phyloP scores from a whole-genome alignment of 169 alveolate genomes.

The Neospora caninum region DNA sequence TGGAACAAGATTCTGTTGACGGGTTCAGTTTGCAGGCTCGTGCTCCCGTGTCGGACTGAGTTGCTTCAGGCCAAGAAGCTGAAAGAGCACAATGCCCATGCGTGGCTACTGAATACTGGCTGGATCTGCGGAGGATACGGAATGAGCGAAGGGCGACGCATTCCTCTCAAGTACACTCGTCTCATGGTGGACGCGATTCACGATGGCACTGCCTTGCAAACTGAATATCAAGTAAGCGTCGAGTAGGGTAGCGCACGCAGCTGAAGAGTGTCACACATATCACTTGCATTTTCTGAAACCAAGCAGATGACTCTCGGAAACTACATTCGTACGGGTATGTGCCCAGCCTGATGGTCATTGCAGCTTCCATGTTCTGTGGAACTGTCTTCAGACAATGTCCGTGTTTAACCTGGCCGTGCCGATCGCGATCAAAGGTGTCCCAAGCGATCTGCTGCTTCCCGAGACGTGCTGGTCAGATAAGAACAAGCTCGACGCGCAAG shows the following conservation, averaged over 20 bases:
- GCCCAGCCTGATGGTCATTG: neutral
- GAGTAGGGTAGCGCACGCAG: neutral
- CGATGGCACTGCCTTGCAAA: slow-evolving; percentile 73
- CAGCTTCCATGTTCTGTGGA: neutral
- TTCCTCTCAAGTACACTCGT: slow-evolving; percentile 90
- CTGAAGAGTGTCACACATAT: no score
- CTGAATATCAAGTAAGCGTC: slow-evolving; percentile 9
- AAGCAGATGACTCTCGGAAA: no score
- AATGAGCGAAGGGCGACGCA: slow-evolving; percentile 87
- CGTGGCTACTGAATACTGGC: slow-evolving; percentile 95
- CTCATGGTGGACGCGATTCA: slow-evolving; percentile 92
- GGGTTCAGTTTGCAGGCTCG: no score
- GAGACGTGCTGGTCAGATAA: slow-evolving; percentile 42
- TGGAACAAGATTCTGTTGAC: neutral
- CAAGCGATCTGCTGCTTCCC: slow-evolving; percentile 58
- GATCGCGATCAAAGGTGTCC: slow-evolving; percentile 42
- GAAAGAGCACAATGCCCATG: slow-evolving; percentile 78
- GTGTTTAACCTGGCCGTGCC: slow-evolving; percentile 62
- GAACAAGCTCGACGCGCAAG: neutral
- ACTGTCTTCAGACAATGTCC: neutral
- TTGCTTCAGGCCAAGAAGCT: slow-evolving; percentile 71
- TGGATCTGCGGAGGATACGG: slow-evolving; percentile 95
- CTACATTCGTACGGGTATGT: neutral
- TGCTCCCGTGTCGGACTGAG: no score
- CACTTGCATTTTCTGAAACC: no score